Evolutionary conservation across 148 eudicot species (phyloP).

Genomic region (Fagopyrum homotropicum): DNA sequence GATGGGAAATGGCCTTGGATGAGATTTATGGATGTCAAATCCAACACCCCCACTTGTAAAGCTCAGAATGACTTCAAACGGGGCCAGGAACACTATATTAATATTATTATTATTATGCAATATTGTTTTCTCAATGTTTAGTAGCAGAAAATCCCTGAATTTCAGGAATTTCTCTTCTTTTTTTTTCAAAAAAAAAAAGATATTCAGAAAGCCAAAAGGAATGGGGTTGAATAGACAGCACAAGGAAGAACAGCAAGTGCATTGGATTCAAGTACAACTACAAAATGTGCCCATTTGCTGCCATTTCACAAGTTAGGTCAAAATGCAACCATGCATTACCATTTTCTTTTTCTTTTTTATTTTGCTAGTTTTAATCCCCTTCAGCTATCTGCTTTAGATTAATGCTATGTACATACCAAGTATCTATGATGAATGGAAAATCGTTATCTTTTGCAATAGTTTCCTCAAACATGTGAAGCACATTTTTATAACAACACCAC

Average conservation of each 20-base stretch:
- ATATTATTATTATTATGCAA: too few relatives aligned
- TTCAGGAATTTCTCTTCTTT: neutral
- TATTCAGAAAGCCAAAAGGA: neutral
- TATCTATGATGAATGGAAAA: neutral
- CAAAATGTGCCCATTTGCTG: conserved; percentile 4
- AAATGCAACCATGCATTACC: neutral
- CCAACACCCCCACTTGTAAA: neutral
- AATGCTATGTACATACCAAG: neutral
- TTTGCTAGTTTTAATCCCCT: neutral
- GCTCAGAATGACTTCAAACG: neutral
- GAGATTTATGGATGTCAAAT: conserved; percentile 45
- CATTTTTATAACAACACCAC: neutral
- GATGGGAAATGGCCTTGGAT: conserved; percentile 60
- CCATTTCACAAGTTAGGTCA: neutral
- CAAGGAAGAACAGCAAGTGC: neutral
- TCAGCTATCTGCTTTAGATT: too few relatives aligned
- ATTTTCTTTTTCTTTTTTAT: neutral
- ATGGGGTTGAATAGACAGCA: conserved; percentile 1
- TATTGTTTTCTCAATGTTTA: neutral
- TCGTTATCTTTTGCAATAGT: neutral
- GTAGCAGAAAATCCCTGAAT: conserved; percentile 8
- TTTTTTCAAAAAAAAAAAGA: neutral
- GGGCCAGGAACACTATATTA: neutral
- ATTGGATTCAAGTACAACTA: neutral
- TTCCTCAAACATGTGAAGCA: neutral